Base-by-base conservation (phyloP, 805 yeast genomes). In the Saturnispora ahearnii region DNA sequence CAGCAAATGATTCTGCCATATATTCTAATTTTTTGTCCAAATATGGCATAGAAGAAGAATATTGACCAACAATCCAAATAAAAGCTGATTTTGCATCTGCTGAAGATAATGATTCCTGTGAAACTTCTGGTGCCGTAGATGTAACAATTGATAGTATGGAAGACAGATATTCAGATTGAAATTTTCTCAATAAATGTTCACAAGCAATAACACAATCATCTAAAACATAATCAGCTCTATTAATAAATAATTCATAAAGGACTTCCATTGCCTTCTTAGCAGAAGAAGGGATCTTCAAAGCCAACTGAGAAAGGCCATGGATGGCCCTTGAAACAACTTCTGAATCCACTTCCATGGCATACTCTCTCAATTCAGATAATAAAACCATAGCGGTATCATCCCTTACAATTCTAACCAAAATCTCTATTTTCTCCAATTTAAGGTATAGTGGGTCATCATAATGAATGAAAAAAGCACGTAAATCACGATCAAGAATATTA, bases 401-500 rank as follows among this genome's bases (percentile, higher is more conserved):
- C 52, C 77, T 77, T 5, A 86, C 82, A 49, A 85, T 69, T 60
- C 91, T 75, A 1, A 84, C 79, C 72, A 85, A 70, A 24, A 84
- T 81, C 58, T 85, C 93, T 52, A 86, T 71, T 60, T 86, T 86
- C 58, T 85, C 93, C 53, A 84, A 66, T 61, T 86, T 86, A 52
- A 86, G 70, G 61, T 86, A 86, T 48, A 86, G 66, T 52, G 96
- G 87, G 73, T 90, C 86, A 63, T 82, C 84, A 70, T 78, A 89
- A 65, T 89, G 89, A 62, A 91, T 81, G 72, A 87, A 91, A 60
- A 93, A 93, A 7, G 90, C 93, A 57, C 96, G 78, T 59, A 89
- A 70, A 62, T 91, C 96, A 55, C 81, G 80, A 15, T 84, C 73
- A 52, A 91, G 72, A 22, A 91, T 73, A 45, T 73, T 75, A 5